phyloP scores from a whole-genome alignment of 164 flowering plant genomes.

The Paratinospora sagittata region DNA sequence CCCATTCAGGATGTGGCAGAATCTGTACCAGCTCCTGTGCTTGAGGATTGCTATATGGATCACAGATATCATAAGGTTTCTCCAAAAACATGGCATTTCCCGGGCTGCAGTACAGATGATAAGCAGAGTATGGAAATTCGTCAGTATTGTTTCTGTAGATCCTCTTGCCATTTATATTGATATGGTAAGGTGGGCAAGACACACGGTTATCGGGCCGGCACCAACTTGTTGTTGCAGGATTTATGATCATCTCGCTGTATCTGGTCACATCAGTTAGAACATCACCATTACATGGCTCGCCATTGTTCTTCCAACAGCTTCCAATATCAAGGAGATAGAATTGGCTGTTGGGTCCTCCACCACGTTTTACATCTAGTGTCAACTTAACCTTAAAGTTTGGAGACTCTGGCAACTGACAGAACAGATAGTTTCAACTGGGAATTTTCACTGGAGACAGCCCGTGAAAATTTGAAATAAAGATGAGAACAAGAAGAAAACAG shows the following conservation, averaged over 20 bases:
- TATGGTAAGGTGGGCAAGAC: slow-evolving; percentile 71
- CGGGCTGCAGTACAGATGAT: slow-evolving; percentile 70
- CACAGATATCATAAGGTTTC: slow-evolving; percentile 49
- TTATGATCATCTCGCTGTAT: slow-evolving; percentile 83
- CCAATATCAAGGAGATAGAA: slow-evolving; percentile 74
- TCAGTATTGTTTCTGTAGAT: slow-evolving; percentile 54
- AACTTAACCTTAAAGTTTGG: slow-evolving; percentile 70
- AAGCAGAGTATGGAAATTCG: slow-evolving; percentile 70
- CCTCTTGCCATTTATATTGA: slow-evolving; percentile 36
- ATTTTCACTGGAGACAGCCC: neutral
- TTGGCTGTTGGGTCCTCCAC: slow-evolving; percentile 79
- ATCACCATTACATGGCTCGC: slow-evolving; percentile 61
- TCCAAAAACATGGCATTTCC: slow-evolving; percentile 54
- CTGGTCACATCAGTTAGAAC: slow-evolving; percentile 74
- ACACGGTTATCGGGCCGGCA: slow-evolving; percentile 38
- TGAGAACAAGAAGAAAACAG: neutral
- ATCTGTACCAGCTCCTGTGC: slow-evolving; percentile 73
- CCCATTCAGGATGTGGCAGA: slow-evolving; percentile 78
- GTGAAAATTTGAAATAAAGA: neutral
- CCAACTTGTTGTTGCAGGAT: slow-evolving; percentile 55
- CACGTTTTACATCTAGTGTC: slow-evolving; percentile 55
- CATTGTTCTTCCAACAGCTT: slow-evolving; percentile 84
- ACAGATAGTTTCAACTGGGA: neutral
- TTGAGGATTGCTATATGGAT: slow-evolving; percentile 86
- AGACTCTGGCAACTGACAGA: slow-evolving; percentile 59